Conservation (phyloP, 129 eudicot species). For the Solidago caesia region DNA sequence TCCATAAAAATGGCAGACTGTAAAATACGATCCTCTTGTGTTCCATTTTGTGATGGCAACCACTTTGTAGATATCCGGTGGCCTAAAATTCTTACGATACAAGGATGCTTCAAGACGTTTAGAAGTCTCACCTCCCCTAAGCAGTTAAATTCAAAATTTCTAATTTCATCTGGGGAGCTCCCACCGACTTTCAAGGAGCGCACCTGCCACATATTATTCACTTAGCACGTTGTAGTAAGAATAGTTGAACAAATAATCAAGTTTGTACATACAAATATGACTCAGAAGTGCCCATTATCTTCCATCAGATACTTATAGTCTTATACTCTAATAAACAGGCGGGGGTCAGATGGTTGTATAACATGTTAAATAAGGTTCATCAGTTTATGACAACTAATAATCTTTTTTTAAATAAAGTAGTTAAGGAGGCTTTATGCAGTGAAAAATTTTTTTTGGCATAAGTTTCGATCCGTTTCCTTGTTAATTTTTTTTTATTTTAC, state of each 20-base stretch:
- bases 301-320: neutral
- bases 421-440: no score
- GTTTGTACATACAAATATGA: conserved; percentile 1
- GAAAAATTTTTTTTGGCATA: no score
- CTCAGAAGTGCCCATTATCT: neutral
- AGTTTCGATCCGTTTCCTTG: no score
- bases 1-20: conserved; percentile 88
- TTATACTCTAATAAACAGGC: neutral
- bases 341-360: neutral
- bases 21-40: conserved; percentile 50
- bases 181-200: conserved; percentile 58
- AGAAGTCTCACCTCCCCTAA: conserved; percentile 86
- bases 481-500: no score
- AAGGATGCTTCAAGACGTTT: conserved; percentile 64
- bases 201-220: conserved; percentile 49
- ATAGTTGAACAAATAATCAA: conserved; percentile 1
- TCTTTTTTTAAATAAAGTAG: no score
- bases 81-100: conserved; percentile 81
- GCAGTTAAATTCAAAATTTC: conserved; percentile 71
- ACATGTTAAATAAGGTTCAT: no score
- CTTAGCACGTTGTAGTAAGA: neutral
- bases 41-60: conserved; percentile 52
- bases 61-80: conserved; percentile 80
- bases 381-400: no score
- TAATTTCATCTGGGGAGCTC: conserved; percentile 57